Evolutionary conservation across 1,284 basidiomycete genomes (phyloP), one percentile per base, ranked within the genome.

Genomic region (Ceratobasidium sp.): DNA sequence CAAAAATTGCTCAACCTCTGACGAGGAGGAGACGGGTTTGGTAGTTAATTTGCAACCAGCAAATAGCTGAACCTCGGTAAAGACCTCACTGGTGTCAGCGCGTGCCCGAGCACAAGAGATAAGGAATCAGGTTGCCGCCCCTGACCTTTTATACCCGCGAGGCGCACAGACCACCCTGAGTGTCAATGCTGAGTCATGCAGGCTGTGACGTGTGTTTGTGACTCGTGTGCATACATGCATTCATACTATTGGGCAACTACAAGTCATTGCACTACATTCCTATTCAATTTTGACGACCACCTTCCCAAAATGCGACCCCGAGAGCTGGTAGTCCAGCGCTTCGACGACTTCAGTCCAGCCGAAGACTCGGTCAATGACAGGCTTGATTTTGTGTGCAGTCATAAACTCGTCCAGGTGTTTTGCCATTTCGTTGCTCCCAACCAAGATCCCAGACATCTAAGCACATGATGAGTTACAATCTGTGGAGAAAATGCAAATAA

Each of bases 31-130:
- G 88, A 91, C 88, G 88, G 79, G 87, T 90, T 89, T 87, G 89
- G 89, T 91, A 90, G 88, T 89, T 91, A 92, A 91, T 92, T 92
- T 92, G 91, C 91, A 92, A 92, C 90, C 89, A 92, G 91, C 91
- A 92, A 92, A 91, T 90, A 87, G 91, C 90, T 91, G 89, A 89
- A 89, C 87, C 89, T 91, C 90, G 88, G 91, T 92, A 90, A 85
- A 88, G 85, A 92, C 91, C 89, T 92, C 91, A 92, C 90, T 92
- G 89, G 88, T 89, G 89, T 91, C 88, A 89, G 89, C 91, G 43
- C 53, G 28, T 57, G 53, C 26, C 26, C 53, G 53, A 57, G 26
- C 53, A 34, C 53, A 30, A 57, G 53, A 53, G 50, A 53, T 57
- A 57, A 34, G 30, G 53, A 57, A 57, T n/a, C 2, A 10, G 30